phyloP scores from a whole-genome alignment of 1,284 basidiomycete genomes.

The Ganoderma resinaceum region DNA sequence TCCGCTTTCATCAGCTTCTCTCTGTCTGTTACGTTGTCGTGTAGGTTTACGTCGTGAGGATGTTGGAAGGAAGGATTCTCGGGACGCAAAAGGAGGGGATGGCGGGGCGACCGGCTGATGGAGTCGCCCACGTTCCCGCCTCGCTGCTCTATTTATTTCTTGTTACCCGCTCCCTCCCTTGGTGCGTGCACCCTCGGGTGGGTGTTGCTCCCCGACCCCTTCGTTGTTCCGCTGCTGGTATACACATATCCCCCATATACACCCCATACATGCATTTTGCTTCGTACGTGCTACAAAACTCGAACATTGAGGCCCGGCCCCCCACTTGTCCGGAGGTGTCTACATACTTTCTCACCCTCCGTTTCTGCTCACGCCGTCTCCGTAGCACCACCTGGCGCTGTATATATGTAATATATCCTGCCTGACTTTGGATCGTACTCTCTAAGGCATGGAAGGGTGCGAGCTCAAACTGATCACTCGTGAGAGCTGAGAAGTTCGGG shows the following conservation, averaged over 20 bases:
- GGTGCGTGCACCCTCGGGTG: not conserved
- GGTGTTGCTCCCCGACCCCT: not conserved
- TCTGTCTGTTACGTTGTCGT: not conserved
- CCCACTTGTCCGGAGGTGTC: not conserved
- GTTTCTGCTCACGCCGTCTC: slow-evolving; percentile 4
- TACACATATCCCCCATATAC: not conserved
- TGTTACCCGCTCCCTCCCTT: not conserved
- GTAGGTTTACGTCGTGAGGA: not conserved
- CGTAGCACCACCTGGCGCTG: slow-evolving; percentile 21
- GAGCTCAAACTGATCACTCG: not conserved
- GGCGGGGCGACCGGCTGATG: not conserved
- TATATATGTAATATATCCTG: slow-evolving; percentile 18
- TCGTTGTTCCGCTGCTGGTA: not conserved
- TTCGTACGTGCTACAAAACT: slow-evolving; percentile 3
- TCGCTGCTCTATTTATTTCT: slow-evolving; percentile 9
- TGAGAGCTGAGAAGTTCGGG: not conserved
- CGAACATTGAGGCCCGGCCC: not conserved
- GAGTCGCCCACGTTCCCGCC: not conserved
- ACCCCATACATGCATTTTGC: not conserved
- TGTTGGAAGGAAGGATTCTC: not conserved
- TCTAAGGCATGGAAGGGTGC: not conserved
- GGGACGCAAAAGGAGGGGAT: slow-evolving; percentile 5
- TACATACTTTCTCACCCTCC: too few relatives aligned
- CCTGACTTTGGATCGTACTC: not conserved
- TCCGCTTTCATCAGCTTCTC: not conserved